Percentiles rank a stretch among this genome's conserved stretches.
These are phyloP conservation scores for Apiotrichum veenhuisii DNA, from an alignment of 1,284 basidiomycete species.

Conservation along the genomic window DNA sequence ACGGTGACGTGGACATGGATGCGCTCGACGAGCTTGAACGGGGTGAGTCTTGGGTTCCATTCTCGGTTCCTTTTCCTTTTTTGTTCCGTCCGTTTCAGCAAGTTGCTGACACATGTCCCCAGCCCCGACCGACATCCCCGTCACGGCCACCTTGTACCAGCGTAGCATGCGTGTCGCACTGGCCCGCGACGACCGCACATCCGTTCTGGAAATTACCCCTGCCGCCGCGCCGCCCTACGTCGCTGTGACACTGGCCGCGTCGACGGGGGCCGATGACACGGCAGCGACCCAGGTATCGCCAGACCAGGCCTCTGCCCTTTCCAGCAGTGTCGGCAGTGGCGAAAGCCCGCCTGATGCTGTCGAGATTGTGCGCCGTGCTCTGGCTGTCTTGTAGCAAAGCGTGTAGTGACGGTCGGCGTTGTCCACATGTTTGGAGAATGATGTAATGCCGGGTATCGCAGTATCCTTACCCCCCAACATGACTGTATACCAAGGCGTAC, in stretches of 20 bases:
- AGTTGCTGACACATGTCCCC: too few species aligned
- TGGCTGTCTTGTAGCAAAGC: neutral
- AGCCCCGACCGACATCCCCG: slow-evolving; percentile 11
- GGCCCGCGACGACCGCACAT: neutral
- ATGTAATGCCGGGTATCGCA: too few species aligned
- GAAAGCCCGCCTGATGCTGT: neutral
- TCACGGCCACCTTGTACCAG: slow-evolving; percentile 12
- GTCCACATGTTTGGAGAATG: neutral
- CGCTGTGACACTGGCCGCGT: neutral
- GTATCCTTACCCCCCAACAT: too few species aligned
- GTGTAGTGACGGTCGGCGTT: neutral
- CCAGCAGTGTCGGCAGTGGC: neutral
- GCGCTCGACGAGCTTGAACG: slow-evolving; percentile 11
- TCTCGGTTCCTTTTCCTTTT: too few species aligned
- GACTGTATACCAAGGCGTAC: too few species aligned
- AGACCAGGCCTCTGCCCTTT: neutral
- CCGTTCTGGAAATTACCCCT: slow-evolving; percentile 8
- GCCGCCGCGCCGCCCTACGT: slow-evolving; percentile 4
- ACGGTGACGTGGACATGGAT: slow-evolving; percentile 6
- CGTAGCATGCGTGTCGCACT: slow-evolving; percentile 4
- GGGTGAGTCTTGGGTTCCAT: neutral
- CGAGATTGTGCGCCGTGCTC: neutral
- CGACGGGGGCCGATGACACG: neutral
- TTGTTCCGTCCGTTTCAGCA: too few species aligned
- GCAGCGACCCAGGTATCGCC: too few species aligned